These are phyloP conservation scores for Saccharomycopsis phalli DNA, from an alignment of 1,139 yeast genomes.

Conservation along the genomic window DNA sequence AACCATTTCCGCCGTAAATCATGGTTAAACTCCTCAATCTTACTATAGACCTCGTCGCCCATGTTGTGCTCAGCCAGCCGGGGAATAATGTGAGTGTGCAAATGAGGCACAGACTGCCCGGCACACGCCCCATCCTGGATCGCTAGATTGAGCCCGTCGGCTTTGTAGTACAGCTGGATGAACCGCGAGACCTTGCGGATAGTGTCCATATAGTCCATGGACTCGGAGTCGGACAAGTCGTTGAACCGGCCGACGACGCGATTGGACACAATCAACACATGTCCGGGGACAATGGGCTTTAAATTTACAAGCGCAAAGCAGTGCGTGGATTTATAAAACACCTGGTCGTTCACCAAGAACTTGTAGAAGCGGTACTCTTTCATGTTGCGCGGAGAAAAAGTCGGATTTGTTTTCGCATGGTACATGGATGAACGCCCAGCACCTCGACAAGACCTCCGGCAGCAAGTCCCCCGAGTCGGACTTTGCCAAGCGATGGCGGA, in stretches of 20 bases:
- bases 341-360: conserved; percentile 57
- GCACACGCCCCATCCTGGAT: conserved; percentile 96
- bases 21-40: conserved; percentile 43
- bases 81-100: conserved; percentile 90
- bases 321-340: conserved; percentile 44
- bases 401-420: no score
- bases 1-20: conserved; percentile 34
- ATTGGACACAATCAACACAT: conserved; percentile 70
- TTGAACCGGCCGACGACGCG: conserved; percentile 55
- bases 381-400: no score
- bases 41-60: conserved; percentile 63
- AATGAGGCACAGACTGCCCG: conserved; percentile 89
- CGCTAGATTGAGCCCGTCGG: conserved; percentile 78
- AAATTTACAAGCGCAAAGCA: conserved; percentile 81
- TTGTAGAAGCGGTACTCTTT: no score
- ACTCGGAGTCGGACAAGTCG: conserved; percentile 65
- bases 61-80: conserved; percentile 54
- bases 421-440: not conserved
- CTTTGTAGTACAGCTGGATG: conserved; percentile 54
- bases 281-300: conserved; percentile 89
- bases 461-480: conserved; percentile 16
- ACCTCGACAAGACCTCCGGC: not conserved
- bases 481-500: conserved; percentile 35
- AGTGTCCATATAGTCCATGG: conserved; percentile 66
- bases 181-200: conserved; percentile 65